A percentile compares a stretch with the other conserved stretches of the same genome.
Evolutionary conservation across 192 early-diverging fungal species (phyloP).

Genomic region (Entophlyctis luteolus): DNA sequence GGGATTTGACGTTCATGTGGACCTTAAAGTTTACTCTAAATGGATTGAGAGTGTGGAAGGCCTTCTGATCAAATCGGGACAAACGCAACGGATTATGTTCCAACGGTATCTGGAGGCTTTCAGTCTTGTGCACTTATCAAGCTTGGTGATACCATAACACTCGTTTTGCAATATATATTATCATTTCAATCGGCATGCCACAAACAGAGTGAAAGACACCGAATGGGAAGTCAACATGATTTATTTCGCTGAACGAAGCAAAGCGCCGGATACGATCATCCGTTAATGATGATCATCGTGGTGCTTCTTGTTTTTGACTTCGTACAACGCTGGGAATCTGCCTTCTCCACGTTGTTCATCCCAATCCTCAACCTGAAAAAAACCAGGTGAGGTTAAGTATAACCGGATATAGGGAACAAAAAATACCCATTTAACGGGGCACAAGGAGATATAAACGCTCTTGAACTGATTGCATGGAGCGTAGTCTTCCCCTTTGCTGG

Average conservation of each 20-base stretch:
- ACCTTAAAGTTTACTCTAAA: background rate
- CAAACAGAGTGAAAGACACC: too few relatives aligned
- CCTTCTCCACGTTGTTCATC: slow-evolving; percentile 51
- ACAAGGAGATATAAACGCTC: slow-evolving; percentile 77
- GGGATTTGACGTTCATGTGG: background rate
- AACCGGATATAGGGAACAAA: background rate
- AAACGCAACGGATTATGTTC: background rate
- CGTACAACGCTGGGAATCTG: slow-evolving; percentile 48
- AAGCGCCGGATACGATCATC: too few relatives aligned
- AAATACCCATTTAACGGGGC: slow-evolving; percentile 92
- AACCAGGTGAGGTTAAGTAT: background rate
- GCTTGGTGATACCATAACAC: too few relatives aligned
- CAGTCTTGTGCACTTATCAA: too few relatives aligned
- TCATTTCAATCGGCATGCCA: too few relatives aligned
- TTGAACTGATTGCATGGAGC: slow-evolving; percentile 89
- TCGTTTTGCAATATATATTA: too few relatives aligned
- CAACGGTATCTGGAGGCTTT: too few relatives aligned
- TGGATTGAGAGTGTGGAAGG: background rate
- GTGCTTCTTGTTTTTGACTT: slow-evolving; percentile 35
- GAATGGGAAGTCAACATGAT: too few relatives aligned
- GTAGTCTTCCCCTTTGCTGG: slow-evolving; percentile 93
- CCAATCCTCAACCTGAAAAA: slow-evolving; percentile 48
- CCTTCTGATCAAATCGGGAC: background rate
- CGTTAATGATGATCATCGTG: slow-evolving; percentile 29
- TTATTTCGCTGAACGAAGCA: too few relatives aligned